Evolutionary conservation across 345 rosid species (phyloP), one percentile per base, ranked within the genome.

Genomic region (Litchi chinensis): DNA sequence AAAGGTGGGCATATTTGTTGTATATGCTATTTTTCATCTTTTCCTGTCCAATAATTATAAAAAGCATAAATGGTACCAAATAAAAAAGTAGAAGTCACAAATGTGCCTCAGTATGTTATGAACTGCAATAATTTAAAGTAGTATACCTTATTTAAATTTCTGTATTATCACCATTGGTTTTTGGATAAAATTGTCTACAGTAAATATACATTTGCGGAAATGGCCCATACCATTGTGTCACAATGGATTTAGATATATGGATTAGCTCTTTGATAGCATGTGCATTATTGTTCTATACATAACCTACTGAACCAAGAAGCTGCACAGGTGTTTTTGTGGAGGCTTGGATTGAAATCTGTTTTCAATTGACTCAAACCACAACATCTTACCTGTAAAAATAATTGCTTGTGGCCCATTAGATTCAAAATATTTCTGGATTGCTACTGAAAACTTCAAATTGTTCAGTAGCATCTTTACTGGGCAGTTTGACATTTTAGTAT

Each of bases 31-130:
- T n/a, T 81, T 48, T 73, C 19, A 19, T 15, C 44, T 37, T 46
- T 46, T 75, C 60, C 19, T 65, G 70, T 64, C n/a, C 10, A 44
- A 16, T 44, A 44, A 64, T 41, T 24, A 60, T 56, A 65, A 6
- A 59, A 50, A 13, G 66, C 37, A 56, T 11, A 46, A 44, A 13
- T 6, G 21, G 39, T 28, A 39, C 12, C n/a, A 48, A 43, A 41
- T 43, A 3, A 18, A 28, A 16, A 15, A 46, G 52, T 46, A 66
- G 40, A 74, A 26, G 41, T 62, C 65, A n/a, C 68, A 56, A 57
- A 64, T 62, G 52, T 77, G 10, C 39, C 50, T 69, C 32, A 37
- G 41, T 37, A 60, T 76, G 70, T 76, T 73, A 77, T 79, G 76
- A 68, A 24, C 6, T 77, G 70, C 62, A 75, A 68, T 18, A 6